Evolutionary conservation across 345 rosid species (phyloP).

Genomic region (Durio zibethinus): DNA sequence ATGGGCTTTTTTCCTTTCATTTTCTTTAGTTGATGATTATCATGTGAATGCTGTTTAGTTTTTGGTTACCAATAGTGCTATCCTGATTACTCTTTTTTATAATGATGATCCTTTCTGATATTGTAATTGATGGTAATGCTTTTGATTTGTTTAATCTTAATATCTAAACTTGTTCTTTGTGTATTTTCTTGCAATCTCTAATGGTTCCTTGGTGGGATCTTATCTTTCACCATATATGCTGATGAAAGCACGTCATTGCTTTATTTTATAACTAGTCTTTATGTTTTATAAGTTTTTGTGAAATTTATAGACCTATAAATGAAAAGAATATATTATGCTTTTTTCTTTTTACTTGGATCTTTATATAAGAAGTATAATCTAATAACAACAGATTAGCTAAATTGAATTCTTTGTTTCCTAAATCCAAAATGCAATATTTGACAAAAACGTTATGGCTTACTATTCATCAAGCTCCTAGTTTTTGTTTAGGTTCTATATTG

Average conservation of each 20-base stretch:
- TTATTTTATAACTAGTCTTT: background rate
- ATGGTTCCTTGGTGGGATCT: slow-evolving; percentile 4
- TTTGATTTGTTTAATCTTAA: background rate
- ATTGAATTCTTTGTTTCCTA: too few relatives aligned
- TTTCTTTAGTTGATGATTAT: slow-evolving; percentile 6
- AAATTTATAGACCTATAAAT: background rate
- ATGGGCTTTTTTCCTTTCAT: background rate
- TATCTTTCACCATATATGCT: background rate
- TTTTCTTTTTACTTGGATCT: too few relatives aligned
- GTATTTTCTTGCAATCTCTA: background rate
- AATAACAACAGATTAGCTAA: too few relatives aligned
- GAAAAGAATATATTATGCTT: too few relatives aligned
- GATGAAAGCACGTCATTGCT: background rate
- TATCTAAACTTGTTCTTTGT: too few relatives aligned
- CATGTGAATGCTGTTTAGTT: background rate
- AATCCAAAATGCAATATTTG: background rate
- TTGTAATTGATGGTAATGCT: background rate
- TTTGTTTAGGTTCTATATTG: too few relatives aligned
- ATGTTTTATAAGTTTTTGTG: background rate
- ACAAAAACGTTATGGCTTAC: background rate
- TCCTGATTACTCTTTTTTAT: background rate
- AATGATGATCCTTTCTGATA: background rate
- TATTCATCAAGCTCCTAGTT: too few relatives aligned
- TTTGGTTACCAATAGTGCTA: slow-evolving; percentile 1
- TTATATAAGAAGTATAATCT: background rate